phyloP scores from a whole-genome alignment of 2,329 filamentous ascomycete genomes.

The Venturia asperata region DNA sequence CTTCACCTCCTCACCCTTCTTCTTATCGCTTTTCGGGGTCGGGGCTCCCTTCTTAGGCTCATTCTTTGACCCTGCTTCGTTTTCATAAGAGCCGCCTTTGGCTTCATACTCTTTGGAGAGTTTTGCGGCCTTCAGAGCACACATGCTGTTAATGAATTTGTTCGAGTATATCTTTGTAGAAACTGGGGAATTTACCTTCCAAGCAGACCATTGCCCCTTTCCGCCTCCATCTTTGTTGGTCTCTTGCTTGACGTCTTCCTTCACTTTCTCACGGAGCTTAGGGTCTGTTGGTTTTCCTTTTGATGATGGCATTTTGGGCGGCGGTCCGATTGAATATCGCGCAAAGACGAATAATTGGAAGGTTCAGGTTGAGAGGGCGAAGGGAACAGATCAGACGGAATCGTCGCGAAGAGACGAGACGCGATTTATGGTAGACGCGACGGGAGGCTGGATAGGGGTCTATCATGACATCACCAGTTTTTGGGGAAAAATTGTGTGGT shows the following conservation, averaged over 20 bases:
- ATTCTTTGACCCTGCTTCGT: slow-evolving; percentile 37
- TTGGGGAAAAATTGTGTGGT: not conserved
- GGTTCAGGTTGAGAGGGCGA: not conserved
- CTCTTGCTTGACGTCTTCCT: slow-evolving; percentile 41
- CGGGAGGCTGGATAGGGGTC: slow-evolving; percentile 9
- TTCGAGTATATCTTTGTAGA: too few species aligned
- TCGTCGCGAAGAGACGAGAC: not conserved
- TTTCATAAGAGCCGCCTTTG: slow-evolving; percentile 36
- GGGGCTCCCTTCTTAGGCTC: slow-evolving; percentile 39
- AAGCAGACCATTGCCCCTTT: slow-evolving; percentile 43
- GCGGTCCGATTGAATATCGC: not conserved
- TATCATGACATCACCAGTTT: slow-evolving; percentile 12
- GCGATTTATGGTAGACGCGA: slow-evolving; percentile 7
- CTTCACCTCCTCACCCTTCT: slow-evolving; percentile 24
- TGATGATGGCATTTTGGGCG: slow-evolving; percentile 33
- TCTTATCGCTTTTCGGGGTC: slow-evolving; percentile 24
- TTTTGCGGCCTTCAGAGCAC: slow-evolving; percentile 31
- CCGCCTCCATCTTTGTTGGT: slow-evolving; percentile 41
- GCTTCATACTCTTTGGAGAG: slow-evolving; percentile 39
- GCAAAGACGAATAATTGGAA: not conserved
- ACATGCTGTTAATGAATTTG: not conserved
- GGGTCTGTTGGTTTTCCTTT: slow-evolving; percentile 42
- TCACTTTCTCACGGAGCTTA: slow-evolving; percentile 39
- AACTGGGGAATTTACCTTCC: slow-evolving; percentile 33
- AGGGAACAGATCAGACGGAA: not conserved